Base-by-base conservation (phyloP, 768 basidiomycete species). In the Pleurotus djamor region DNA sequence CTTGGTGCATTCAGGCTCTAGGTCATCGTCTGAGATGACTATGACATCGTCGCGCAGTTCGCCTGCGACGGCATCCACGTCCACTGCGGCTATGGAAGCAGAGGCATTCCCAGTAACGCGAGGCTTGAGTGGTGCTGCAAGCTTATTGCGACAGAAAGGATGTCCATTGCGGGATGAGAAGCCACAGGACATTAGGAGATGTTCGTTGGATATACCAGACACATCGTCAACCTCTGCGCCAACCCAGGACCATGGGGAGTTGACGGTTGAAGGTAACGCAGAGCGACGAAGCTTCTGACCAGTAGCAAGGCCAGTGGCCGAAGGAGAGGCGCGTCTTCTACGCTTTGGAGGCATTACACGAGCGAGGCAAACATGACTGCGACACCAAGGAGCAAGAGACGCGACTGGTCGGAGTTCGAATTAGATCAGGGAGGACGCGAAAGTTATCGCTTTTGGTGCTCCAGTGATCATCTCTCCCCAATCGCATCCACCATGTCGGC, bases 161-260 rank as follows among this genome's bases (percentile, higher is more conserved):
- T 80, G 73, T 6, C 66, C 69, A 63, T 79, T 88, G 55, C 74
- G 76, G 54, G 66, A 63, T 0, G 85, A 83, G 50, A 94, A 74
- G 9, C 91, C 89, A 62, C 88, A 94, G 1, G 90, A 82, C 59
- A 82, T 75, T 45, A 87, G 72, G 49, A 81, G 76, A 67, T 94
- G 90, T 57, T 88, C 85, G 38, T 74, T 66, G 14, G 87, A 83
- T 62, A 96, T 91, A n/a, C 83, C 72, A 2, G 81, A 80, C 59
- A 76, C 67, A 55, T 79, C 72, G 14, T 72, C 72, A 52, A 85
- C 87, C 65, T 88, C 85, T 47, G 86, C 81, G 52, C 82, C 86
- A 52, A 92, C 88, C 93, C 93, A 96, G 52, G 80, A 81, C 93
- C 93, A 94, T n/a, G 82, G 73, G 35, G 82, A 77, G 58, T 76